phyloP scores from a whole-genome alignment of 2,329 filamentous ascomycete genomes.

The Parafenestella ontariensis region DNA sequence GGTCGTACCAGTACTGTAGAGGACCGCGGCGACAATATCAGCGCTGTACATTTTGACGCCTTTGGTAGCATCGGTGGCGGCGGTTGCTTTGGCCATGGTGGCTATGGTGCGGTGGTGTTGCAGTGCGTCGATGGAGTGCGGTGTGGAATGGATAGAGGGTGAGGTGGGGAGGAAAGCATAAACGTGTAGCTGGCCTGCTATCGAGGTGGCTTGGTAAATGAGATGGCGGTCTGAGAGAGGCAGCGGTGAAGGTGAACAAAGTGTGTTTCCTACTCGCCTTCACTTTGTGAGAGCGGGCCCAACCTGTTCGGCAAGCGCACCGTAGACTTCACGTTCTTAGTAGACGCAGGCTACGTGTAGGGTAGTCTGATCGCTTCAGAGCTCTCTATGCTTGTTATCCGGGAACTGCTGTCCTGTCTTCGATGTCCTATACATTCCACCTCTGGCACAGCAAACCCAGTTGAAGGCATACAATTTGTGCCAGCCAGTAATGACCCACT shows the following conservation, averaged over 20 bases:
- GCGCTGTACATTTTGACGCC: constrained; percentile 24
- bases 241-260: constrained; percentile 11
- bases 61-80: constrained; percentile 3
- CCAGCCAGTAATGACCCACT: not conserved
- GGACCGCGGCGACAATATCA: constrained; percentile 33
- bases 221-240: constrained; percentile 6
- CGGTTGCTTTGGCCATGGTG: constrained; percentile 25
- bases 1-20: constrained; percentile 29
- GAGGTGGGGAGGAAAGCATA: not conserved
- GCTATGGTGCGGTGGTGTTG: not conserved
- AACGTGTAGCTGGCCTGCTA: constrained; percentile 3
- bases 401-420: no score
- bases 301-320: not conserved
- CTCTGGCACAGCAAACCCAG: not conserved
- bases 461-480: not conserved
- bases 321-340: not conserved
- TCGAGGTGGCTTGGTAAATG: constrained; percentile 6
- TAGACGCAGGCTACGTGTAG: not conserved
- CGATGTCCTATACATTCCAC: not conserved
- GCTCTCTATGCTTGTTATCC: no score
- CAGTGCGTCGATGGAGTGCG: constrained; percentile 2
- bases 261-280: constrained; percentile 5
- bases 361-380: no score
- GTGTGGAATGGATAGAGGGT: constrained; percentile 3
- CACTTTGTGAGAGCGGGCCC: not conserved